Evolutionary conservation across 73 alveolate species (phyloP).

Genomic region (Stentor roeselii): DNA sequence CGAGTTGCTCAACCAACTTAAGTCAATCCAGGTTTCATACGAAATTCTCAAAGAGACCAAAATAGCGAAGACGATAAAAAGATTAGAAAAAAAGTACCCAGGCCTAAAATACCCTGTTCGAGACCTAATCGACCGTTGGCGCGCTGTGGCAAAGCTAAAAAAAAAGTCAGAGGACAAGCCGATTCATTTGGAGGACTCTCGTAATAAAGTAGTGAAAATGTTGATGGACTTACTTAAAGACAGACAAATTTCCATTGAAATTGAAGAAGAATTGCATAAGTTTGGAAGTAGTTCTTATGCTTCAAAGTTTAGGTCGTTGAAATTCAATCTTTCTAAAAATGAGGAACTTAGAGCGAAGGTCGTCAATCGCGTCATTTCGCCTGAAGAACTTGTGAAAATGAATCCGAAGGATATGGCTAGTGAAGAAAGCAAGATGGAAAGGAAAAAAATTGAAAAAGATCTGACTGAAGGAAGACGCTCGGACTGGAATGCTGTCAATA

Average conservation of each 20-base stretch:
- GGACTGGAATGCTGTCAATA: constrained; percentile 28
- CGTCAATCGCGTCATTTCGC: constrained; percentile 49
- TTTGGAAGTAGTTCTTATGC: constrained; percentile 32
- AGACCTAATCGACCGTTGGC: constrained; percentile 12
- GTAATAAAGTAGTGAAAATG: constrained; percentile 32
- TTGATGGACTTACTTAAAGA: not conserved
- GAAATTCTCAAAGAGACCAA: constrained; percentile 24
- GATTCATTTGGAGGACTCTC: constrained; percentile 13
- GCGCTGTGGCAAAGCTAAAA: not conserved
- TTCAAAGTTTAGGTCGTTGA: constrained; percentile 55
- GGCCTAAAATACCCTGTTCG: constrained; percentile 8
- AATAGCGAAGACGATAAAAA: constrained; percentile 9
- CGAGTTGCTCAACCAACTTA: not conserved
- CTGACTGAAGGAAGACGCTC: constrained; percentile 24
- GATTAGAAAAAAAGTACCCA: constrained; percentile 27
- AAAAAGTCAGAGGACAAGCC: constrained; percentile 12
- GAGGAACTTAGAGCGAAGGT: constrained; percentile 55
- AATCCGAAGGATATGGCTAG: constrained; percentile 56
- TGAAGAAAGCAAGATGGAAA: constrained; percentile 39
- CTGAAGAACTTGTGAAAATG: constrained; percentile 50
- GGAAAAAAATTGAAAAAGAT: constrained; percentile 34
- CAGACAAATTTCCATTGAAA: constrained; percentile 23
- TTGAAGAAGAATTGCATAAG: constrained; percentile 30
- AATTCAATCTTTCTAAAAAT: constrained; percentile 59
- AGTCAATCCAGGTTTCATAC: not conserved